phyloP scores from a whole-genome alignment of 2,329 filamentous ascomycete species.

The Cladobotryum mycophilum region DNA sequence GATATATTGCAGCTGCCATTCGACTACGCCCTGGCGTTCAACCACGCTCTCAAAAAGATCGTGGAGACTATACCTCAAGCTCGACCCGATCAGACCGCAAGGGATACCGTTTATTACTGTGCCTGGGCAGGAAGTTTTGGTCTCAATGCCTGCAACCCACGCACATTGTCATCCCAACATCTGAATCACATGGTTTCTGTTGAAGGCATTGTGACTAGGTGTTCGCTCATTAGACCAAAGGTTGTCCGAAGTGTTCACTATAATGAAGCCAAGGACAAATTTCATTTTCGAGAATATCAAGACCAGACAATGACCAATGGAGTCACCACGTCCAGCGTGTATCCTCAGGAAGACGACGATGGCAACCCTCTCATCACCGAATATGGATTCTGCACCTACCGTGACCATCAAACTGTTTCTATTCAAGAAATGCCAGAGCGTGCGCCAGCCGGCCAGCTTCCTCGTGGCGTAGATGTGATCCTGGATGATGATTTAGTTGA shows the following conservation, averaged over 20 bases:
- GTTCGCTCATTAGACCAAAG: slow-evolving; percentile 90
- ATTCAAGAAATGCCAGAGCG: slow-evolving; percentile 99
- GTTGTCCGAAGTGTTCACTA: slow-evolving; percentile 98
- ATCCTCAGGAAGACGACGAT: slow-evolving; percentile 88
- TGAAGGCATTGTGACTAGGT: slow-evolving; percentile 95
- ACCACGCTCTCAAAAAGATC: slow-evolving; percentile 82
- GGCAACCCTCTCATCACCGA: slow-evolving; percentile 90
- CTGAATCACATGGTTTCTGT: slow-evolving; percentile 96
- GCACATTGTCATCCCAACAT: slow-evolving; percentile 81
- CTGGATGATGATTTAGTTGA: slow-evolving; percentile 96
- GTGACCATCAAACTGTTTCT: slow-evolving; percentile 94
- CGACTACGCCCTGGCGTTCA: slow-evolving; percentile 82
- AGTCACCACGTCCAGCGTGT: slow-evolving; percentile 82
- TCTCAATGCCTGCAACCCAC: slow-evolving; percentile 87
- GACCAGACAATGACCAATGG: slow-evolving; percentile 98
- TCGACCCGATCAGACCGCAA: slow-evolving; percentile 66
- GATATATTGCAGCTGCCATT: slow-evolving; percentile 80
- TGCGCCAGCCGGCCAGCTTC: slow-evolving; percentile 89
- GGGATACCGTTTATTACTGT: slow-evolving; percentile 87
- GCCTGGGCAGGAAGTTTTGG: slow-evolving; percentile 97
- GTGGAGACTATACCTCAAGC: slow-evolving; percentile 73
- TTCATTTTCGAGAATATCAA: slow-evolving; percentile 82
- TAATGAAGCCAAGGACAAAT: slow-evolving; percentile 79
- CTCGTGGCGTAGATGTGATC: slow-evolving; percentile 91
- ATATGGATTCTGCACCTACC: slow-evolving; percentile 91